These are phyloP conservation scores for Cordyceps militaris DNA, from an alignment of 2,329 filamentous ascomycete genomes.

Conservation along the genomic window DNA sequence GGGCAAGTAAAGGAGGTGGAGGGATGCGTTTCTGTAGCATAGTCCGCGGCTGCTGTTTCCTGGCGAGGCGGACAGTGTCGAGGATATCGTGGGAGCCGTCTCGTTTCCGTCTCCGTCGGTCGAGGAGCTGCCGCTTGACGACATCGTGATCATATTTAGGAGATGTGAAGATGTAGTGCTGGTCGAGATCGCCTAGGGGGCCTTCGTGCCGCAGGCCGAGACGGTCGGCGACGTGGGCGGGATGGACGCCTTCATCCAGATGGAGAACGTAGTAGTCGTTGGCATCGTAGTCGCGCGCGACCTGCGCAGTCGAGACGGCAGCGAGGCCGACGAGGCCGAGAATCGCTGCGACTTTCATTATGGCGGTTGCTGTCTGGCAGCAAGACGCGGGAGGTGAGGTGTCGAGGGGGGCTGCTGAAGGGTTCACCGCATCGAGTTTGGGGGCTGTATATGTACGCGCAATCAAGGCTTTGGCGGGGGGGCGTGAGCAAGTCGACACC, in stretches of 20 bases:
- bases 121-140: constrained; percentile 46
- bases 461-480: not conserved
- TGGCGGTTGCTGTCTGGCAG: not conserved
- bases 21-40: constrained; percentile 49
- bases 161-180: constrained; percentile 83
- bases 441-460: not conserved
- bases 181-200: constrained; percentile 64
- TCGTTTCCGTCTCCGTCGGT: constrained; percentile 56
- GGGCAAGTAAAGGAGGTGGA: constrained; percentile 26
- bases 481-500: not conserved
- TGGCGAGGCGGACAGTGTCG: constrained; percentile 67
- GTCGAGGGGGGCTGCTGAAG: not conserved
- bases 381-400: not conserved
- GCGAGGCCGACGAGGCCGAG: constrained; percentile 33
- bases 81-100: constrained; percentile 46
- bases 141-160: constrained; percentile 54
- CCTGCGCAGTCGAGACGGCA: constrained; percentile 40
- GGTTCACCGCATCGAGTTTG: not conserved
- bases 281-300: constrained; percentile 61
- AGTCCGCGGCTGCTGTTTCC: constrained; percentile 58
- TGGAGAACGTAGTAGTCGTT: constrained; percentile 94
- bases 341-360: constrained; percentile 15
- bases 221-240: constrained; percentile 60
- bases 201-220: constrained; percentile 78
- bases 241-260: constrained; percentile 58